These are phyloP conservation scores for Blastocystis sp. DNA, from an alignment of 352 stramenopile genomes.

Conservation along the genomic window DNA sequence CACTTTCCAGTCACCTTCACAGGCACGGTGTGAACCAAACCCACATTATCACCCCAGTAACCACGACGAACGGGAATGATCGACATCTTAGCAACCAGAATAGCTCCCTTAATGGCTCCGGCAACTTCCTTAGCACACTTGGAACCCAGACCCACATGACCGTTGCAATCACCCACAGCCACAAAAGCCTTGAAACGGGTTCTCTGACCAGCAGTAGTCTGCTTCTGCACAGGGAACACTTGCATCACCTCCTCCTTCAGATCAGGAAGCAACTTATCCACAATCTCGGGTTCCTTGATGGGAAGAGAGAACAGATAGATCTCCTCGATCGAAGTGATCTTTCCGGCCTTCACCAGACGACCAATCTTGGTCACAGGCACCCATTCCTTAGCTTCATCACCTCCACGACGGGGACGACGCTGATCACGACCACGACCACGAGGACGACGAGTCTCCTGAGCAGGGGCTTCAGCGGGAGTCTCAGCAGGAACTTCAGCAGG, in stretches of 20 bases:
- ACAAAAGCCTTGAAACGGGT: slow-evolving; percentile 99
- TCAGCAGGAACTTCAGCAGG: slow-evolving; percentile 29
- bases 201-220: slow-evolving; percentile 96
- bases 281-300: slow-evolving; percentile 99
- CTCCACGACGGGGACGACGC: not conserved
- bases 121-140: slow-evolving; percentile 99
- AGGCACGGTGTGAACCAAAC: slow-evolving; percentile 88
- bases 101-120: slow-evolving; percentile 96
- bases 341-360: slow-evolving; percentile 98
- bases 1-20: slow-evolving; percentile 99
- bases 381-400: slow-evolving; percentile 77
- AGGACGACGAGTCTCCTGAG: slow-evolving; percentile 17
- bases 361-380: slow-evolving; percentile 99
- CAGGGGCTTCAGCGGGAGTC: not conserved
- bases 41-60: slow-evolving; percentile 95
- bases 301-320: slow-evolving; percentile 99
- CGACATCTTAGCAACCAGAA: slow-evolving; percentile 98
- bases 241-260: slow-evolving; percentile 99
- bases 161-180: slow-evolving; percentile 92
- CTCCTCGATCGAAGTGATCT: slow-evolving; percentile 97
- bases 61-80: slow-evolving; percentile 94
- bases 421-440: slow-evolving; percentile 49
- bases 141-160: slow-evolving; percentile 97
- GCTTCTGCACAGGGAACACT: slow-evolving; percentile 99
- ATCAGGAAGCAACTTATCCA: slow-evolving; percentile 84